Evolutionary conservation across 2,329 filamentous ascomycete species (phyloP).

Genomic region (Fusarium bulbicola): DNA sequence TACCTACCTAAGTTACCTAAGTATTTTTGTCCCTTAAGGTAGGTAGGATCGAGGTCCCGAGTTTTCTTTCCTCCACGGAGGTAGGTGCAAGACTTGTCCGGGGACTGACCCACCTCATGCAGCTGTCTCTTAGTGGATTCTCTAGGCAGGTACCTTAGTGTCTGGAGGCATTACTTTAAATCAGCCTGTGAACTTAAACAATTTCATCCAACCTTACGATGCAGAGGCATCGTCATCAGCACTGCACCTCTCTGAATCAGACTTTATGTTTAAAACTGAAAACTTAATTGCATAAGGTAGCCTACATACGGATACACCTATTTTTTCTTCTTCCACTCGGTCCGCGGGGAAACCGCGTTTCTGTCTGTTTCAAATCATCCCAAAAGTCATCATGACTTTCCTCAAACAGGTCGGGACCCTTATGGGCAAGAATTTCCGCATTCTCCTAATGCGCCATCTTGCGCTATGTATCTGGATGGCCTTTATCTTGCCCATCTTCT

Average conservation of each 20-base stretch:
- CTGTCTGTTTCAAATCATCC: neutral
- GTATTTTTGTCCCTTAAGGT: no score
- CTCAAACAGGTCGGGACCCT: conserved; percentile 68
- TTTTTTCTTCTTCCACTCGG: no score
- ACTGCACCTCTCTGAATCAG: neutral
- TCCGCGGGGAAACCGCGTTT: neutral
- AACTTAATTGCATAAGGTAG: no score
- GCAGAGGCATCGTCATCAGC: neutral
- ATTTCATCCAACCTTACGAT: neutral
- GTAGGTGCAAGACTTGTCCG: neutral
- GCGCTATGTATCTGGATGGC: conserved; percentile 64
- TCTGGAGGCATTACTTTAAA: neutral
- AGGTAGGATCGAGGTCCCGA: no score
- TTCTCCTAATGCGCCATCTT: conserved; percentile 64
- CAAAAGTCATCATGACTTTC: conserved; percentile 56
- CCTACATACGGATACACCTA: no score
- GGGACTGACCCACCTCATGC: neutral
- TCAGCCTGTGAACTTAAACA: neutral
- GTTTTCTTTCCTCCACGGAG: no score
- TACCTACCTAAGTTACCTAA: no score
- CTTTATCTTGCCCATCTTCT: conserved; percentile 66
- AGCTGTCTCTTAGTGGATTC: neutral
- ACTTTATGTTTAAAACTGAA: no score
- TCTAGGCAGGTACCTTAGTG: neutral
- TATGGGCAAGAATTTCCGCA: conserved; percentile 69